phyloP scores from a whole-genome alignment of 495 filamentous ascomycete species.

The Amphirosellinia nigrospora region DNA sequence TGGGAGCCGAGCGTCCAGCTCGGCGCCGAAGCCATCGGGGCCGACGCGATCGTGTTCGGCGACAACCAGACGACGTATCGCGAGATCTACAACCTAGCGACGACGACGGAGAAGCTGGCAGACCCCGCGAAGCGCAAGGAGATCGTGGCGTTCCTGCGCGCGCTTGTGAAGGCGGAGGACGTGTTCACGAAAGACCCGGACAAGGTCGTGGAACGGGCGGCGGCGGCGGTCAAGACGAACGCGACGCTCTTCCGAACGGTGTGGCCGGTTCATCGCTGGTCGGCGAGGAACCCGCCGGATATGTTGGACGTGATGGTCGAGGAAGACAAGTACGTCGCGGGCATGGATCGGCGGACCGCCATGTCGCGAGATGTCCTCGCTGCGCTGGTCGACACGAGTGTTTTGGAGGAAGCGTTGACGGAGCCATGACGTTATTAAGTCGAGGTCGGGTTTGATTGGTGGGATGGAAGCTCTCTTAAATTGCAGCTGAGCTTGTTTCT shows the following conservation, averaged over 20 bases:
- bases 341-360: constrained; percentile 34
- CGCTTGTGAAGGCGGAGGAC: constrained; percentile 43
- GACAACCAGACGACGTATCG: constrained; percentile 48
- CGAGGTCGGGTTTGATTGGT: constrained; percentile 7
- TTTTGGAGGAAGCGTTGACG: constrained; percentile 23
- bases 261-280: constrained; percentile 51
- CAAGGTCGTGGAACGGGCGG: constrained; percentile 40
- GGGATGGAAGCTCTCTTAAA: neutral
- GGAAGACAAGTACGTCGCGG: constrained; percentile 47
- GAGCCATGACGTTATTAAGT: constrained; percentile 8
- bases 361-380: constrained; percentile 41
- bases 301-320: constrained; percentile 45
- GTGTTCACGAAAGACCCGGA: constrained; percentile 43
- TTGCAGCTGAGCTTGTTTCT: constrained; percentile 17
- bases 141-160: constrained; percentile 49
- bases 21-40: constrained; percentile 40
- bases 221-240: constrained; percentile 39
- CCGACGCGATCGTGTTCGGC: constrained; percentile 41
- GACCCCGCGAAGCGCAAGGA: constrained; percentile 40
- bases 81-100: constrained; percentile 51
- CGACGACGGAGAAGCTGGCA: constrained; percentile 42
- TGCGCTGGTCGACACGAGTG: constrained; percentile 42
- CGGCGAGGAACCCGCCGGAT: constrained; percentile 40
- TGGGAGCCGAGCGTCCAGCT: constrained; percentile 55
- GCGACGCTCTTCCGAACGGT: constrained; percentile 42